These are phyloP conservation scores for Chenopodium suecicum DNA, from an alignment of 148 eudicot species.

Conservation along the genomic window DNA sequence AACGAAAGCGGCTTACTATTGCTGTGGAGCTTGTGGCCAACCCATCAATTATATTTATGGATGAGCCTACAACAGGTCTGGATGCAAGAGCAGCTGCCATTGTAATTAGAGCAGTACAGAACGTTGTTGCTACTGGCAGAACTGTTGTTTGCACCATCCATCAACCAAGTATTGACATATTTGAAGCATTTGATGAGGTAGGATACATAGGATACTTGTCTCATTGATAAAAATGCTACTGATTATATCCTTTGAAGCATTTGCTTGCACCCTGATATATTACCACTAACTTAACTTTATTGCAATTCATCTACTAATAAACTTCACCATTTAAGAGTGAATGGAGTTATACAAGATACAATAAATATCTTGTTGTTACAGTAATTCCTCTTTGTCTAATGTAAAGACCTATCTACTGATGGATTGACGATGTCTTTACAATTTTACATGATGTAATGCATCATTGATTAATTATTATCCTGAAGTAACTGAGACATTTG, in stretches of 20 bases:
- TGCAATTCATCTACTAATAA: neutral
- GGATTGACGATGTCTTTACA: neutral
- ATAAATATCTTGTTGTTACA: neutral
- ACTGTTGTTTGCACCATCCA: conserved; percentile 93
- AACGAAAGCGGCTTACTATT: conserved; percentile 76
- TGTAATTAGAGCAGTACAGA: conserved; percentile 78
- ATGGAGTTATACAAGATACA: neutral
- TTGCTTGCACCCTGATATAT: neutral
- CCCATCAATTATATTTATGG: conserved; percentile 84
- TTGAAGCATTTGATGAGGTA: conserved; percentile 93
- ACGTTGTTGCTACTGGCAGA: conserved; percentile 69
- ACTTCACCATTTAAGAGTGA: neutral
- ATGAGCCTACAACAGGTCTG: conserved; percentile 83
- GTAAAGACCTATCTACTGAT: neutral
- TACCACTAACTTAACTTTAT: neutral
- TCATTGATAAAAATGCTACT: neutral
- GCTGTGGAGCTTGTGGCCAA: conserved; percentile 88
- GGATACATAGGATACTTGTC: neutral
- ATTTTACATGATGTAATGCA: neutral
- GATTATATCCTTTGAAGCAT: neutral
- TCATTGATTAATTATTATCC: neutral
- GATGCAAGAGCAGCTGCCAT: conserved; percentile 90
- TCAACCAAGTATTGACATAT: conserved; percentile 87
- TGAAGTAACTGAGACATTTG: conserved; percentile 3
- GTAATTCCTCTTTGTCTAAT: too few relatives aligned